phyloP scores from a whole-genome alignment of 306 rosid species.

The Cicer yamashitae region DNA sequence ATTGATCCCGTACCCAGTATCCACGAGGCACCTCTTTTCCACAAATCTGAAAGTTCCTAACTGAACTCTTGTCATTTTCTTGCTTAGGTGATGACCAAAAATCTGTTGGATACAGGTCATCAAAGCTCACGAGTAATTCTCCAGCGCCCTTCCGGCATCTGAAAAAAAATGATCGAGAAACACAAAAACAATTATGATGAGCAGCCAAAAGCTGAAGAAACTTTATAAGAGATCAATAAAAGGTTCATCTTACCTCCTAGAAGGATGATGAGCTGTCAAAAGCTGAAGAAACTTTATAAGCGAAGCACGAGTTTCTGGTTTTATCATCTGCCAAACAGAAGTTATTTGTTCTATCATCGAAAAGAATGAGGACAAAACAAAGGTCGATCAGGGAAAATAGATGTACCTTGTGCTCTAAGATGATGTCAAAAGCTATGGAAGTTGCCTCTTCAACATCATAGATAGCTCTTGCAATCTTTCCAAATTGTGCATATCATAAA shows the following conservation, averaged over 20 bases:
- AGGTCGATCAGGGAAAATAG: conserved; percentile 33
- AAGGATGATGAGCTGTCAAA: conserved; percentile 89
- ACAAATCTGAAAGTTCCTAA: conserved; percentile 69
- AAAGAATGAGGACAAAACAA: conserved; percentile 26
- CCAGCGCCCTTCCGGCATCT: conserved; percentile 97
- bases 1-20: conserved; percentile 75
- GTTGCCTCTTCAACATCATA: conserved; percentile 99
- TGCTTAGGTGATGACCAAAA: conserved; percentile 47
- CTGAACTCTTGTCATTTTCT: conserved; percentile 55
- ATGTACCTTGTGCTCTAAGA: conserved; percentile 76
- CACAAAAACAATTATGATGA: conserved; percentile 35
- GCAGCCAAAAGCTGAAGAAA: conserved; percentile 29
- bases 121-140: conserved; percentile 84
- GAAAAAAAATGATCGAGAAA: conserved; percentile 47
- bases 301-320: conserved; percentile 78
- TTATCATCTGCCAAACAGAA: conserved; percentile 70
- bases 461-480: conserved; percentile 85
- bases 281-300: conserved; percentile 89
- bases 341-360: conserved; percentile 40
- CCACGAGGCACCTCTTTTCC: conserved; percentile 97
- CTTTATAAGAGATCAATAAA: conserved; percentile 32
- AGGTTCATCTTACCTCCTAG: conserved; percentile 64
- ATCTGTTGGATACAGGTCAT: conserved; percentile 73
- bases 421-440: conserved; percentile 79
- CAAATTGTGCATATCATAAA: conserved; percentile 41